Conservation (phyloP, 2,329 filamentous ascomycete species). For the Beauveria scarabaeidicola region DNA sequence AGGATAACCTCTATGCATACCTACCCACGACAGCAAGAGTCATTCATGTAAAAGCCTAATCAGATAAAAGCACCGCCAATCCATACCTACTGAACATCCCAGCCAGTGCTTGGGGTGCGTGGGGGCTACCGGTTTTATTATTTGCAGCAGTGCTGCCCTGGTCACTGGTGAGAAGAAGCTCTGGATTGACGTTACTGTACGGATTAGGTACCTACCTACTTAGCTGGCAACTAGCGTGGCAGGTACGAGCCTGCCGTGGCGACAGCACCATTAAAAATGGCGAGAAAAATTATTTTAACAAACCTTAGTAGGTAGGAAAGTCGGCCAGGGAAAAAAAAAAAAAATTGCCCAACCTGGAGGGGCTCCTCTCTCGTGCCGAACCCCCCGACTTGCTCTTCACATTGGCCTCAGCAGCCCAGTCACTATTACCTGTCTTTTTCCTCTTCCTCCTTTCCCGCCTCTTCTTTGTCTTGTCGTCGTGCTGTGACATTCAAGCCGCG, state of each 20-base stretch:
- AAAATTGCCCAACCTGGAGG: slow-evolving; percentile 1
- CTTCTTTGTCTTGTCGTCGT: not conserved
- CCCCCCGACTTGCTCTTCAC: slow-evolving; percentile 11
- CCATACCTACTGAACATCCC: no score
- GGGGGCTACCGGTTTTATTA: not conserved
- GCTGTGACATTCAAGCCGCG: not conserved
- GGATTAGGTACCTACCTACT: no score
- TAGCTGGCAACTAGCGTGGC: no score
- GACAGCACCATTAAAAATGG: no score
- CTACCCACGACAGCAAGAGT: not conserved
- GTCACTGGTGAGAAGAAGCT: not conserved
- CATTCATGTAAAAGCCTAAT: not conserved
- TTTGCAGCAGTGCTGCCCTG: not conserved
- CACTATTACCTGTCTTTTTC: slow-evolving; percentile 7
- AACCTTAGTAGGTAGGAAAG: no score
- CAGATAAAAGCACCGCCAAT: no score
- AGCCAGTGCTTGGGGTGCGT: not conserved
- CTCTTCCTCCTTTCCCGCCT: slow-evolving; percentile 13
- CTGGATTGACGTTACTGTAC: no score
- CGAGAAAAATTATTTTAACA: no score
- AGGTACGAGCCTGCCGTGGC: no score
- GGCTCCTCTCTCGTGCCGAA: not conserved
- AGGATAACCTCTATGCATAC: not conserved
- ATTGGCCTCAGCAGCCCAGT: slow-evolving; percentile 2
- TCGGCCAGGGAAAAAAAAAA: not conserved